A percentile compares a stretch with the other conserved stretches of the same genome.
Evolutionary conservation across 768 basidiomycete genomes (phyloP).

Genomic region (Fomitopsis serialis): DNA sequence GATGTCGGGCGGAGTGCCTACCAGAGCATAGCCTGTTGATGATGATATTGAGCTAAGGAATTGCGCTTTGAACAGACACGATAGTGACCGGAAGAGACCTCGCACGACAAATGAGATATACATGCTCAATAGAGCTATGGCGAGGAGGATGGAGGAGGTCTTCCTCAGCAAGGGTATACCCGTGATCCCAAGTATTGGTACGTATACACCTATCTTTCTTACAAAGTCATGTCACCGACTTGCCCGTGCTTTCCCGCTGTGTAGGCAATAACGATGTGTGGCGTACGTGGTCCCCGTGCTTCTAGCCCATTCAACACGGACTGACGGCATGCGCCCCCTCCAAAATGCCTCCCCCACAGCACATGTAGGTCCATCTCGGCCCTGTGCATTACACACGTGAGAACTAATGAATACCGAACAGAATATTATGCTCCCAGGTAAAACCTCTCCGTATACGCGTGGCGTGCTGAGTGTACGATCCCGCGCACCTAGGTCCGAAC

Average conservation of each 20-base stretch:
- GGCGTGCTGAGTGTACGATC: background rate
- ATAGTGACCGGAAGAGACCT: slow-evolving; percentile 78
- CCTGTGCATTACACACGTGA: slow-evolving; percentile 1
- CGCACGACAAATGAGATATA: slow-evolving; percentile 80
- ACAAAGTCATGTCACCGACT: background rate
- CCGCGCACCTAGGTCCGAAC: slow-evolving; percentile 49
- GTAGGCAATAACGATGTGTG: slow-evolving; percentile 90
- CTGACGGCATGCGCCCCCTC: slow-evolving; percentile 1
- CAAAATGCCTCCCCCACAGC: slow-evolving; percentile 33
- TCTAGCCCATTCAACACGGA: slow-evolving; percentile 2
- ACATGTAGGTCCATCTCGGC: slow-evolving; percentile 39
- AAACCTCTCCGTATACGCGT: slow-evolving; percentile 11
- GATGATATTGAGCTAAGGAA: too few relatives aligned
- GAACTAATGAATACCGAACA: slow-evolving; percentile 15
- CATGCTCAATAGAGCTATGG: slow-evolving; percentile 61
- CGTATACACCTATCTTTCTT: background rate
- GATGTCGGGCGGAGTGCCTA: too few relatives aligned
- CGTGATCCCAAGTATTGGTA: slow-evolving; percentile 77
- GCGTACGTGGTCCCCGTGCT: slow-evolving; percentile 50
- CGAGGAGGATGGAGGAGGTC: slow-evolving; percentile 64
- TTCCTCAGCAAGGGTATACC: slow-evolving; percentile 69
- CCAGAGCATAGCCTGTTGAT: too few relatives aligned
- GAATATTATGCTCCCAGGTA: slow-evolving; percentile 68
- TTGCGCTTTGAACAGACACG: slow-evolving; percentile 49
- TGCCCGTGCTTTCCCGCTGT: slow-evolving; percentile 1